Conservation (phyloP, 2,329 filamentous ascomycete genomes). For the Paecilomyces variotii region DNA sequence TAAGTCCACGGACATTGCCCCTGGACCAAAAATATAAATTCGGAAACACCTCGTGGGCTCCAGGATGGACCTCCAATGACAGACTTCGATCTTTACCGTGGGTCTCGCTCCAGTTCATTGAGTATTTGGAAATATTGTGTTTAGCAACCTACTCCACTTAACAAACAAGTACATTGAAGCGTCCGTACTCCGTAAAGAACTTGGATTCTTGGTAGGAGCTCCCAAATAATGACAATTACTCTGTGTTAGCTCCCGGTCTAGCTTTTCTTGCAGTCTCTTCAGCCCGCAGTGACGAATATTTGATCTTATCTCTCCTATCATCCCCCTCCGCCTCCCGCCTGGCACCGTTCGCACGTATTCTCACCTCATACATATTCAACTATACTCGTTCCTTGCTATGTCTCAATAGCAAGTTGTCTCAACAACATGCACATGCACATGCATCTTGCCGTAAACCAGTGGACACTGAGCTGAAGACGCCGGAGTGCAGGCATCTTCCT, state of each 20-base stretch:
- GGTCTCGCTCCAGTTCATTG: not conserved
- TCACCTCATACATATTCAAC: not conserved
- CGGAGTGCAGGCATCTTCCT: not conserved
- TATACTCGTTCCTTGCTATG: not conserved
- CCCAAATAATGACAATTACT: not conserved
- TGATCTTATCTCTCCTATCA: not conserved
- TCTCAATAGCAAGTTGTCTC: not conserved
- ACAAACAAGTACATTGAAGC: not conserved
- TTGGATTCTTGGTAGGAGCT: not conserved
- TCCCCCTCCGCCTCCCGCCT: not conserved
- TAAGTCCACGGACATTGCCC: not conserved
- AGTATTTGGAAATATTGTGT: not conserved
- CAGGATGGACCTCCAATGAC: not conserved
- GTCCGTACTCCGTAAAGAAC: not conserved
- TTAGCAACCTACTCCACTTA: not conserved
- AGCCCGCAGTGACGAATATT: not conserved
- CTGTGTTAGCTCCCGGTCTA: not conserved
- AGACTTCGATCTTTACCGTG: not conserved
- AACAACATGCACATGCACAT: not conserved
- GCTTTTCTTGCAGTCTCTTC: not conserved
- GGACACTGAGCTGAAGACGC: not conserved
- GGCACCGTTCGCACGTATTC: not conserved
- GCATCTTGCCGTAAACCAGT: not conserved
- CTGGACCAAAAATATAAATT: not conserved
- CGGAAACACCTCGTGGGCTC: not conserved